A percentile compares a stretch with the other conserved stretches of the same genome.
Evolutionary conservation across 148 eudicot species (phyloP).

Genomic region (Spergularia marina): DNA sequence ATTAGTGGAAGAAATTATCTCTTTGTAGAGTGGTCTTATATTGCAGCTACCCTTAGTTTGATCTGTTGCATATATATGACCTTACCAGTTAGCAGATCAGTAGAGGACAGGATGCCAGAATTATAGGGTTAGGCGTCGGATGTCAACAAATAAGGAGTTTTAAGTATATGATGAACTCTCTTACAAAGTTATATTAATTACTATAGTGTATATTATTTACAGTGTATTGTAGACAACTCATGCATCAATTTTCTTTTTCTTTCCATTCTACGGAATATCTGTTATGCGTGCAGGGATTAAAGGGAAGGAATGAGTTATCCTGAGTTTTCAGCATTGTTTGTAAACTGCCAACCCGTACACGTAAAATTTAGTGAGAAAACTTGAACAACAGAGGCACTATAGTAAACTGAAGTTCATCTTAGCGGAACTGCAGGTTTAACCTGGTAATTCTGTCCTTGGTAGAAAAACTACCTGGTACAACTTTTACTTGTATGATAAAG

Average conservation of each 20-base stretch:
- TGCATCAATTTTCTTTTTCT: neutral
- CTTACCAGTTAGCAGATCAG: conserved; percentile 6
- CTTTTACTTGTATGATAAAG: too few relatives aligned
- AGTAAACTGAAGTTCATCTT: too few relatives aligned
- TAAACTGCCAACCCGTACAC: too few relatives aligned
- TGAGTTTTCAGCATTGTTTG: too few relatives aligned
- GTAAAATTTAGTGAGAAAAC: too few relatives aligned
- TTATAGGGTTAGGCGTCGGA: conserved; percentile 5
- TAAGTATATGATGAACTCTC: conserved; percentile 1
- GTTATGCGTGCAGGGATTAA: too few relatives aligned
- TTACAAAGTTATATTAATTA: neutral
- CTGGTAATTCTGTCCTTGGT: too few relatives aligned
- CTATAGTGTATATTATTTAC: neutral
- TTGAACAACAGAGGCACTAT: too few relatives aligned
- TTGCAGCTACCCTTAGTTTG: neutral
- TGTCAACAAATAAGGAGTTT: conserved; percentile 6
- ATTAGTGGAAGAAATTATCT: conserved; percentile 42
- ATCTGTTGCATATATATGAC: conserved; percentile 18
- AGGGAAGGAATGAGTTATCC: too few relatives aligned
- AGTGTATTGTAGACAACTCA: neutral
- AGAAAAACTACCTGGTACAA: too few relatives aligned
- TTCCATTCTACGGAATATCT: too few relatives aligned
- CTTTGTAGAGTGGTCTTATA: conserved; percentile 18
- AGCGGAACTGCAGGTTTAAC: too few relatives aligned
- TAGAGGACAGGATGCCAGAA: conserved; percentile 7